Conservation (phyloP, 352 stramenopile species). For the Pythium scleroteichum region DNA sequence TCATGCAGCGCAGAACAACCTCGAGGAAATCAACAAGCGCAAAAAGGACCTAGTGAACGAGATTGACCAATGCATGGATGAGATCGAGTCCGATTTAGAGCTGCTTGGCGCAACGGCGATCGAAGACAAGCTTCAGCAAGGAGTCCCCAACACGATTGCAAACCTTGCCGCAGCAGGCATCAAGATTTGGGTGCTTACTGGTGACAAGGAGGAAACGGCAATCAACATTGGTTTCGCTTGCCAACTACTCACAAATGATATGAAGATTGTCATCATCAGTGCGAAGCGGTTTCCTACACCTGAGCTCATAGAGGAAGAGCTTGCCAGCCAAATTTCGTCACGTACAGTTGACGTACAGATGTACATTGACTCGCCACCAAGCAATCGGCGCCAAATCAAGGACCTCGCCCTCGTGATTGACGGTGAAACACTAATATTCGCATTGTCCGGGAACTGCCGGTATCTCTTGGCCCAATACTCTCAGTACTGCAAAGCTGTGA, state of each 20-base stretch:
- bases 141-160: conserved; percentile 87
- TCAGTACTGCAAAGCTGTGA: conserved; percentile 86
- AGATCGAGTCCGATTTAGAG: conserved; percentile 81
- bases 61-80: conserved; percentile 79
- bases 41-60: conserved; percentile 73
- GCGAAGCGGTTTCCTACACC: conserved; percentile 50
- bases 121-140: conserved; percentile 93
- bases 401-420: conserved; percentile 81
- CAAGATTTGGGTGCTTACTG: conserved; percentile 94
- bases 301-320: conserved; percentile 47
- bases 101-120: conserved; percentile 92
- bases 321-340: conserved; percentile 44
- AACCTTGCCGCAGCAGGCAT: conserved; percentile 85
- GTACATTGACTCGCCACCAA: conserved; percentile 48
- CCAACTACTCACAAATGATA: conserved; percentile 84
- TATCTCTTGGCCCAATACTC: conserved; percentile 61
- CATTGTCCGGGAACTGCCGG: conserved; percentile 43
- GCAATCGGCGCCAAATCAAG: conserved; percentile 43
- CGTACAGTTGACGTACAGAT: conserved; percentile 47
- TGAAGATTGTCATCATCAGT: conserved; percentile 74
- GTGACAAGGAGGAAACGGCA: conserved; percentile 94
- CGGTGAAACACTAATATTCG: conserved; percentile 68
- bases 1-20: conserved; percentile 64
- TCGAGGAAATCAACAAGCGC: conserved; percentile 77
- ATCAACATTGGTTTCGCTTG: conserved; percentile 95